Conservation (phyloP, 139 green algal genomes). For the Coelastrella sp. region DNA sequence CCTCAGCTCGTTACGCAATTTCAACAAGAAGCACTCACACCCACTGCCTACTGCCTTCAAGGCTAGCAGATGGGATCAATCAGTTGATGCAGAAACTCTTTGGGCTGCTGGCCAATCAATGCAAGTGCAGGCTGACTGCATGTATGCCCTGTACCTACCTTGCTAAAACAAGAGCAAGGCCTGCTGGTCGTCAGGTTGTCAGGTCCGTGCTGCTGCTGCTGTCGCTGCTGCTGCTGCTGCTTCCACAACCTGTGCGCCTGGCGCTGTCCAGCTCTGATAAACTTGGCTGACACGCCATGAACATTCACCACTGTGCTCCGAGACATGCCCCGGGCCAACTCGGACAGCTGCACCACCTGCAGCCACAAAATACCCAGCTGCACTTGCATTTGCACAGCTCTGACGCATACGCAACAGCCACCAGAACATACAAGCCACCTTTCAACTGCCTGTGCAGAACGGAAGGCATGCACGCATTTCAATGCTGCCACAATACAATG, state of each 20-base stretch:
- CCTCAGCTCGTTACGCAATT: no score
- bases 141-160: constrained; percentile 1
- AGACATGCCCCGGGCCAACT: neutral
- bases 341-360: constrained; percentile 33
- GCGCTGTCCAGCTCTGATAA: neutral
- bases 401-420: neutral
- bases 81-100: no score
- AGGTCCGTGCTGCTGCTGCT: neutral
- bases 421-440: neutral
- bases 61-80: no score
- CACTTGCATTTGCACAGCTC: neutral
- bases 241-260: neutral
- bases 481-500: no score
- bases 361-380: neutral
- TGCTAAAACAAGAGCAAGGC: neutral
- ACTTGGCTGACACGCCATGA: constrained; percentile 33
- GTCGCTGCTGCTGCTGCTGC: constrained; percentile 10
- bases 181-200: neutral
- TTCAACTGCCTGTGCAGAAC: no score
- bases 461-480: no score
- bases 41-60: no score
- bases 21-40: neutral
- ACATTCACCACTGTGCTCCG: constrained; percentile 21
- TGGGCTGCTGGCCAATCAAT: no score
- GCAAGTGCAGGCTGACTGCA: neutral